Percentiles rank a stretch among this genome's conserved stretches.
phyloP scores from a whole-genome alignment of 176 grass and related monocot genomes.

The Triticum timopheevii region DNA sequence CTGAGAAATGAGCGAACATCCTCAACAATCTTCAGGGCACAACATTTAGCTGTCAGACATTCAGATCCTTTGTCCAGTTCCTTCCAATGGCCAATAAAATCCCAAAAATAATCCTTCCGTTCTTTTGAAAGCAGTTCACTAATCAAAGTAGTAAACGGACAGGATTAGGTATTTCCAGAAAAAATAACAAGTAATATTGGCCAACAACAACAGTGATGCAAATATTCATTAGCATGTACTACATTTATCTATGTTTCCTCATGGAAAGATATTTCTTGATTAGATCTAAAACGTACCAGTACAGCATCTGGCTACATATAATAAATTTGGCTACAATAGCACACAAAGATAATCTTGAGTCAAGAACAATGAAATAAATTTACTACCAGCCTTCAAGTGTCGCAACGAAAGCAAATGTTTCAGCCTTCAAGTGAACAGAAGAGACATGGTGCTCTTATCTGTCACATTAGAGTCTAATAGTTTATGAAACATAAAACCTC shows the following conservation, averaged over 20 bases:
- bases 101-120: slow-evolving; percentile 77
- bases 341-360: background rate
- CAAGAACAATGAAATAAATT: background rate
- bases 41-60: slow-evolving; percentile 86
- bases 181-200: slow-evolving; percentile 16
- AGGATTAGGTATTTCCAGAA: slow-evolving; percentile 4
- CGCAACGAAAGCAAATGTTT: background rate
- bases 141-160: slow-evolving; percentile 29
- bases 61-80: slow-evolving; percentile 74
- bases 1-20: slow-evolving; percentile 70
- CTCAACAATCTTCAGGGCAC: slow-evolving; percentile 67
- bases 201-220: background rate
- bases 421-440: background rate
- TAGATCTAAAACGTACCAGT: slow-evolving; percentile 8
- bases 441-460: background rate
- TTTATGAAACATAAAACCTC: background rate
- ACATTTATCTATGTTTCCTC: slow-evolving; percentile 14
- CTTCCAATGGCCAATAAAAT: slow-evolving; percentile 76
- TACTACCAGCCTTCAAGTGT: background rate
- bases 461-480: background rate
- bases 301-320: background rate
- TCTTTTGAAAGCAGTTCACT: slow-evolving; percentile 93
- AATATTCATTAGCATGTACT: slow-evolving; percentile 12
- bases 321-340: background rate
- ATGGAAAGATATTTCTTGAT: background rate